Conservation (phyloP, 2,329 filamentous ascomycete species). For the Pseudogymnoascus sp. region DNA sequence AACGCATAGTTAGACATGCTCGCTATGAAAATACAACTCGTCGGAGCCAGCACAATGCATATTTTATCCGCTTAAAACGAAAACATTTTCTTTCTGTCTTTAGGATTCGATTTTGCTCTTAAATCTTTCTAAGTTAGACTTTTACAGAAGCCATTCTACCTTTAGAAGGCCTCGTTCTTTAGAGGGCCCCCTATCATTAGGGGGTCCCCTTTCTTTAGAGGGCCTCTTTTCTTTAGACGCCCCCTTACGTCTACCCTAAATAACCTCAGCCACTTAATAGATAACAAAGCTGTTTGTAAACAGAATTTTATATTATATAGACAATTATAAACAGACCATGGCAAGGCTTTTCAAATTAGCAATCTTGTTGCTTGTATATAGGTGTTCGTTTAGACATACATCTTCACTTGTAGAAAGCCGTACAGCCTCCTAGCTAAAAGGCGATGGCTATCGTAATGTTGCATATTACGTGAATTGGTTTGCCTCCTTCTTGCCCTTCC, state of each 20-base stretch:
- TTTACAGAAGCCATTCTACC: background rate
- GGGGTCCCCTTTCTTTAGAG: background rate
- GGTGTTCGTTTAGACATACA: background rate
- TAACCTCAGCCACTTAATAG: background rate
- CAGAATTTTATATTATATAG: background rate
- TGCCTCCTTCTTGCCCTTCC: background rate
- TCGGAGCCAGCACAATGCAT: too few species aligned
- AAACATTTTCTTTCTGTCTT: too few species aligned
- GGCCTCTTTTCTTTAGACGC: background rate
- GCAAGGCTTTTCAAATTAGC: background rate
- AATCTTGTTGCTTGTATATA: background rate
- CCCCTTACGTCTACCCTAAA: background rate
- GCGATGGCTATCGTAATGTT: constrained; percentile 1
- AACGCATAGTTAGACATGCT: too few species aligned
- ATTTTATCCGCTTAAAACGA: too few species aligned
- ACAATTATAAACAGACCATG: background rate
- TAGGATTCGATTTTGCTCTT: background rate
- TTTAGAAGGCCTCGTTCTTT: background rate
- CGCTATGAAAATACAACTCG: too few species aligned
- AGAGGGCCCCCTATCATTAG: background rate
- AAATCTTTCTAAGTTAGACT: background rate
- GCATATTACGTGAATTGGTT: constrained; percentile 29
- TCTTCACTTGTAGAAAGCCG: background rate
- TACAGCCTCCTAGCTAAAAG: background rate
- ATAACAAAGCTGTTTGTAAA: background rate